phyloP scores from a whole-genome alignment of 1,284 basidiomycete species.

The Waitea zeae region DNA sequence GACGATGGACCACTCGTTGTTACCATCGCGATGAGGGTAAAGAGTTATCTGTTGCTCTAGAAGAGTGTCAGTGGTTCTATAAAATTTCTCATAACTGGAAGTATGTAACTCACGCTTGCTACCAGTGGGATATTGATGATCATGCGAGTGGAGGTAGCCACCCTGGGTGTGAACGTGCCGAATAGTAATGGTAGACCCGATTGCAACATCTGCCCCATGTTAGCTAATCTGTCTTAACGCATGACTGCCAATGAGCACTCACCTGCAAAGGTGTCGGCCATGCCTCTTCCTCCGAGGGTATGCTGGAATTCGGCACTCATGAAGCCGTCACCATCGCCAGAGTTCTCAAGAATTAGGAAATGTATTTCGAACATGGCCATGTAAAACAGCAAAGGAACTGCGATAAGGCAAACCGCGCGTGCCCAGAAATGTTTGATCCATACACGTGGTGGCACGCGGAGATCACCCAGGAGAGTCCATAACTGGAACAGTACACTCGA shows the following conservation, averaged over 20 bases:
- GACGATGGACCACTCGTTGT: constrained; percentile 80
- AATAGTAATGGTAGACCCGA: constrained; percentile 74
- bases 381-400: constrained; percentile 77
- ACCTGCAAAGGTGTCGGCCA: constrained; percentile 88
- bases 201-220: constrained; percentile 58
- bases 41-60: constrained; percentile 95
- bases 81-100: background rate
- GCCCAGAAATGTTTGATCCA: constrained; percentile 81
- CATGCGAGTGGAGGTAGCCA: constrained; percentile 93
- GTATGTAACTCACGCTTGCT: constrained; percentile 47
- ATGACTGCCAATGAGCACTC: too few relatives aligned
- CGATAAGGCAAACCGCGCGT: constrained; percentile 78
- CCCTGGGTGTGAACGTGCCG: constrained; percentile 95
- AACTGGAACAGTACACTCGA: constrained; percentile 75
- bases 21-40: constrained; percentile 88
- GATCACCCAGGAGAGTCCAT: constrained; percentile 83
- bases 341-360: constrained; percentile 75
- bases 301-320: constrained; percentile 99
- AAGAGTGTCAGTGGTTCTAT: background rate
- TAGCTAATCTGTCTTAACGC: background rate
- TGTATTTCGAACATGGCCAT: constrained; percentile 94
- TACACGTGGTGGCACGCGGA: constrained; percentile 57
- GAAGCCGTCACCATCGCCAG: constrained; percentile 95
- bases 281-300: constrained; percentile 78
- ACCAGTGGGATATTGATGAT: constrained; percentile 76